Evolutionary conservation across 73 alveolate genomes (phyloP), one percentile per base, ranked within the genome.

Genomic region (Stentor roeselii): DNA sequence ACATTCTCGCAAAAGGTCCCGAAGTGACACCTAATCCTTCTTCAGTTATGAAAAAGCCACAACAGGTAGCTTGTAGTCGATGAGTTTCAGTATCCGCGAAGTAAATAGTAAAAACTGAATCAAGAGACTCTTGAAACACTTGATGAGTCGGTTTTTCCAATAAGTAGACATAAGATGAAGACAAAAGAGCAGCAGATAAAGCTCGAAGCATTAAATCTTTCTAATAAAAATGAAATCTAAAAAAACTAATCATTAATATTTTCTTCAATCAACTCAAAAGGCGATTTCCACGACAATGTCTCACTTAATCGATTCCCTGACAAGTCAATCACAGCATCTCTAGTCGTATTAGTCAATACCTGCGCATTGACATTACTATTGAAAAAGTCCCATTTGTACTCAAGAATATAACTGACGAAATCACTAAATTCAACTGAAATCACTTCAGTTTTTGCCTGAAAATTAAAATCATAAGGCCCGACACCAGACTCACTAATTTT

Each of bases 401-500:
- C 50, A 67, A 11, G 21, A 11, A 21, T n/a, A 67, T 15, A 21
- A 1, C 34, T 40, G 21, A 27, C 80, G 11, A 67, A 2, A 1
- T 21, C 0, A n/a, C 21, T 21, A 67, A 40, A 15, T 67, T n/a
- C 80, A 21, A 67, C 11, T 1, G 41, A 21, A 21, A 67, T 40
- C n/a, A 32, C 37, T 67, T 34, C 34, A 21, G 27, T 21, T 34
- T 21, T 34, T 11, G 34, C 50, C 34, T 21, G 15, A 21, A 67
- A 21, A n/a, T 21, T 34, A 2, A 67, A 34, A 67, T 67, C 80
- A 67, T 21, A 67, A 67, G 80, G 80, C 21, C 80, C 80, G 34
- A 67, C 27, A 1, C 80, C 80, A 67, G 50, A 27, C 41, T 67
- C 80, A 67, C 37, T 67, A 27, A 67, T 30, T 0, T 67, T 34